A percentile compares a stretch with the other conserved stretches of the same genome.
phyloP scores from a whole-genome alignment of 176 grass and related monocot species.

The Stipa capillata region DNA sequence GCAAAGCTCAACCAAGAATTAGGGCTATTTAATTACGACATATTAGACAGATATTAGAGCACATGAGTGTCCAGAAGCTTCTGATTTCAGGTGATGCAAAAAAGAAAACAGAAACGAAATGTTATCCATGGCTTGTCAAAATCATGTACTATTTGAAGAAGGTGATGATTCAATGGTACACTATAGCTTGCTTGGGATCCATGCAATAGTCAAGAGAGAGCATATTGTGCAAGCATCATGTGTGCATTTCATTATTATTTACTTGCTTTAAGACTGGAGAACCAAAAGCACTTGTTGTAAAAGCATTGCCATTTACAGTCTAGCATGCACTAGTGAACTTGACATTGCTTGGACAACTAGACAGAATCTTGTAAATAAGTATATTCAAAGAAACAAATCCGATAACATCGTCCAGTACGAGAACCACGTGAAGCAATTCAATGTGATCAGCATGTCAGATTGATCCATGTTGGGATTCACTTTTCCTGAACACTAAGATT shows the following conservation, averaged over 20 bases:
- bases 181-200: slow-evolving; percentile 10
- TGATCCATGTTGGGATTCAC: neutral
- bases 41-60: no score
- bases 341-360: neutral
- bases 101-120: neutral
- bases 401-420: neutral
- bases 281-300: neutral
- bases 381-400: neutral
- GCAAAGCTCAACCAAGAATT: neutral
- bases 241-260: slow-evolving; percentile 1
- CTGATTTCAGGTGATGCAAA: neutral
- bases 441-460: no score
- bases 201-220: slow-evolving; percentile 10
- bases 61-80: neutral
- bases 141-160: slow-evolving; percentile 12
- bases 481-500: neutral
- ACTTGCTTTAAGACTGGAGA: slow-evolving; percentile 19
- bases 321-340: slow-evolving; percentile 3
- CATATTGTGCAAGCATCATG: neutral
- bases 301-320: slow-evolving; percentile 15
- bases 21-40: neutral
- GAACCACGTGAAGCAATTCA: no score
- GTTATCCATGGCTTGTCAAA: neutral
- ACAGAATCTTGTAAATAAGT: neutral
- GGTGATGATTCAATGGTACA: neutral